Evolutionary conservation across 768 basidiomycete genomes (phyloP).

Genomic region (Hygrophoropsis aurantiaca): DNA sequence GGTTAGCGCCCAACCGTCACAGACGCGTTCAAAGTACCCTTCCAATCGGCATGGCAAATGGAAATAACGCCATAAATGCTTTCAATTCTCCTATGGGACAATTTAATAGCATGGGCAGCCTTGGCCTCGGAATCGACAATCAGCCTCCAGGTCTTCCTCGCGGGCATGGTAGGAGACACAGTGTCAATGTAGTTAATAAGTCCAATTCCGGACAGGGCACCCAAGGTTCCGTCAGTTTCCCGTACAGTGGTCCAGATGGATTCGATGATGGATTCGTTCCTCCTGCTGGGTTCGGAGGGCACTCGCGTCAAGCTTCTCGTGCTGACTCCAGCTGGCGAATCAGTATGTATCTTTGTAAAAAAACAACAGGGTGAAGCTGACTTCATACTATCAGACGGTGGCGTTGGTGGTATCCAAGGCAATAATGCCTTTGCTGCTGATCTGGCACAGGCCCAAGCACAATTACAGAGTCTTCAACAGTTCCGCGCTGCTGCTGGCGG

Average conservation of each 20-base stretch:
- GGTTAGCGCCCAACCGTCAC: conserved; percentile 71
- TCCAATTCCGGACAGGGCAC: conserved; percentile 43
- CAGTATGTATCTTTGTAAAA: conserved; percentile 49
- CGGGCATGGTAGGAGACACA: conserved; percentile 86
- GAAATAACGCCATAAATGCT: conserved; percentile 39
- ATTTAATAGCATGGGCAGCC: conserved; percentile 53
- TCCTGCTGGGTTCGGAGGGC: conserved; percentile 57
- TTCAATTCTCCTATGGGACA: conserved; percentile 55
- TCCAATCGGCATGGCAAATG: conserved; percentile 53
- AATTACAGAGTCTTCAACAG: conserved; percentile 92
- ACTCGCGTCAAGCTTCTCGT: conserved; percentile 73
- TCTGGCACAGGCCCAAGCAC: conserved; percentile 95
- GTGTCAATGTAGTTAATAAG: conserved; percentile 90
- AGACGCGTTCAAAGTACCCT: conserved; percentile 87
- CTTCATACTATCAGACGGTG: conserved; percentile 54
- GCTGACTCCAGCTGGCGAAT: conserved; percentile 88
- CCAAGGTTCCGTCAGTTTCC: conserved; percentile 50
- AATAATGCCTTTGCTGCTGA: conserved; percentile 72
- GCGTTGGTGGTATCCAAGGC: conserved; percentile 66
- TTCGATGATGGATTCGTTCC: conserved; percentile 83
- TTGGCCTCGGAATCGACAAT: conserved; percentile 61
- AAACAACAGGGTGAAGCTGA: conserved; percentile 8
- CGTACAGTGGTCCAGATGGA: conserved; percentile 55
- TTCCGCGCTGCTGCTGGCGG: conserved; percentile 95
- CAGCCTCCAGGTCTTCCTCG: conserved; percentile 69